Evolutionary conservation across 495 filamentous ascomycete species (phyloP).

Genomic region (Trichoderma erinaceum): DNA sequence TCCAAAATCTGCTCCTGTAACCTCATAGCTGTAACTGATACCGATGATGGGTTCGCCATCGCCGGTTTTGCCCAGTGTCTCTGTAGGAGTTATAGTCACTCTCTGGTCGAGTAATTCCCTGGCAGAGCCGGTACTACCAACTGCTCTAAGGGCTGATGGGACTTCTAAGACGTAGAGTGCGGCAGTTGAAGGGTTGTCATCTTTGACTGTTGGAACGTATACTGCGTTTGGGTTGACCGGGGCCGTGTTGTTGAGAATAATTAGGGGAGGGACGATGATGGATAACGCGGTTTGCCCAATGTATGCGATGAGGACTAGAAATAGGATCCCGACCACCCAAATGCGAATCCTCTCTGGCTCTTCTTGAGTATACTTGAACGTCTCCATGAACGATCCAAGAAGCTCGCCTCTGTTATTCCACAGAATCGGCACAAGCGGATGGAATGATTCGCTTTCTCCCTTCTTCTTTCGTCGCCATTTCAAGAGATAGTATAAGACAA

Average conservation of each 20-base stretch:
- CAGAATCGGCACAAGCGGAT: not conserved
- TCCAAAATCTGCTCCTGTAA: conserved; percentile 31
- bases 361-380: conserved; percentile 15
- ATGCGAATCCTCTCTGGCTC: not conserved
- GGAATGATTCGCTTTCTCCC: not conserved
- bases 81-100: not conserved
- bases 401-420: conserved; percentile 27
- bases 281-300: conserved; percentile 22
- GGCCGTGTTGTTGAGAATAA: conserved; percentile 25
- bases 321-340: not conserved
- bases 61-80: not conserved
- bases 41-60: conserved; percentile 20
- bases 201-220: conserved; percentile 22
- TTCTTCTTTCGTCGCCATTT: not conserved
- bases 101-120: not conserved
- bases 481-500: not conserved
- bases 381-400: conserved; percentile 23
- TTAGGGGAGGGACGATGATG: conserved; percentile 24
- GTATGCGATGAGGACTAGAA: conserved; percentile 20
- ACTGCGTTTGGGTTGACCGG: conserved; percentile 25
- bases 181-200: not conserved
- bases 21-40: conserved; percentile 30
- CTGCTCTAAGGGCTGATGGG: not conserved
- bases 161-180: not conserved
- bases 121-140: not conserved